Base-by-base conservation (phyloP, 495 filamentous ascomycete genomes). In the Aspergillus campestris region DNA sequence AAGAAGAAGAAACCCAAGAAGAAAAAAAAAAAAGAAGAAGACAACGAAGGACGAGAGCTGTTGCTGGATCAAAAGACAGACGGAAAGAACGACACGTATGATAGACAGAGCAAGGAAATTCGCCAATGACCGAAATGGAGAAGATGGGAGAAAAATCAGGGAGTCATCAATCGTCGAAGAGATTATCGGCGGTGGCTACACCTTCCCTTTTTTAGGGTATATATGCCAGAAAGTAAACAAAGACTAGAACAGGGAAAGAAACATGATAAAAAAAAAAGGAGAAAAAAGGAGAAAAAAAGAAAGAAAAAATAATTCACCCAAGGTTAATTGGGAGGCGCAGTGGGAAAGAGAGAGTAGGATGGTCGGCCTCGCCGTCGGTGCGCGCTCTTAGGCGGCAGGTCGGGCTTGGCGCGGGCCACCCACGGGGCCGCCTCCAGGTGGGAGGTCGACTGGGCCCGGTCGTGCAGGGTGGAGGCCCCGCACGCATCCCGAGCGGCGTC, bases 341-440 rank as follows among this genome's bases (percentile, higher is more conserved):
- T 50, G 7, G 69, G 70, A 45, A 73, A 73, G 45, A 73, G 65
- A 36, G 70, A 73, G 50, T 73, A 73, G 13, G 67, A 71, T 12
- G 65, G 51, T 15, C 60, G 61, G 40, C 67, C 61, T 52, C 49
- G 60, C 50, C 53, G 47, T 11, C 52, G 44, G 45, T 49, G 48
- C 7, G 35, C 40, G 14, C 34, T 42, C 34, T 45, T 52, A 7
- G 31, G 13, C 32, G 51, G 45, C 12, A 40, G 5, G 1, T 52
- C 51, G 13, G 46, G 30, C 38, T 46, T 48, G 14, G 44, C 31
- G 27, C 38, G 44, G 36, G 31, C 40, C 30, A 44, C 31, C 8
- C 52, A 38, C 4, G 48, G 48, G 7, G 31, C 38, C 10, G 46
- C 34, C 18, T 60, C 65, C 8, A 59, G 45, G 30, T 69, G 66